These are phyloP conservation scores for Wickerhamiella pararugosa DNA, from an alignment of 1,139 yeast genomes.

Conservation along the genomic window DNA sequence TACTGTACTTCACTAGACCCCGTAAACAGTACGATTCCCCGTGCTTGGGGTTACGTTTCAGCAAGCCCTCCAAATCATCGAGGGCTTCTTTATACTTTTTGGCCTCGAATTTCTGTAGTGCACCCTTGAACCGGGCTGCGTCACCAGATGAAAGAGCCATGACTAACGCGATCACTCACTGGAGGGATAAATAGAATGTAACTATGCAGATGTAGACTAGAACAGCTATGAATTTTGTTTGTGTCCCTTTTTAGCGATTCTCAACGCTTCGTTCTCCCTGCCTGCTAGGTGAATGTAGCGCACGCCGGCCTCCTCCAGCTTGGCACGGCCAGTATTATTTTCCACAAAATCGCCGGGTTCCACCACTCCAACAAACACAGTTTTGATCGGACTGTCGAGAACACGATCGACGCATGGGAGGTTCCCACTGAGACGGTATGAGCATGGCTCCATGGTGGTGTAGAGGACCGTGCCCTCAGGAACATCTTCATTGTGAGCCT, in stretches of 20 bases:
- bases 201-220: no score
- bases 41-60: constrained; percentile 63
- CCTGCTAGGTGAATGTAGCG: constrained; percentile 77
- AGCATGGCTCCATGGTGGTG: constrained; percentile 98
- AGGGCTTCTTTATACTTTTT: constrained; percentile 81
- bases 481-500: constrained; percentile 29
- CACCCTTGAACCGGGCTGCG: constrained; percentile 42
- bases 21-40: constrained; percentile 77
- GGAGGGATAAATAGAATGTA: no score
- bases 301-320: constrained; percentile 41
- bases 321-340: constrained; percentile 49
- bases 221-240: no score
- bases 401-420: constrained; percentile 77
- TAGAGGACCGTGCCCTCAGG: constrained; percentile 74
- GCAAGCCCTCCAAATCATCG: constrained; percentile 55
- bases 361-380: constrained; percentile 80
- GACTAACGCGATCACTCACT: no score
- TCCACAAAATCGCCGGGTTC: constrained; percentile 85
- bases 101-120: constrained; percentile 65
- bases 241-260: constrained; percentile 70
- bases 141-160: no score
- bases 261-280: constrained; percentile 53
- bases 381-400: constrained; percentile 39
- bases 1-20: constrained; percentile 48
- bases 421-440: constrained; percentile 78